Conservation (phyloP, 495 filamentous ascomycete genomes). For the Xylaria flabelliformis region DNA sequence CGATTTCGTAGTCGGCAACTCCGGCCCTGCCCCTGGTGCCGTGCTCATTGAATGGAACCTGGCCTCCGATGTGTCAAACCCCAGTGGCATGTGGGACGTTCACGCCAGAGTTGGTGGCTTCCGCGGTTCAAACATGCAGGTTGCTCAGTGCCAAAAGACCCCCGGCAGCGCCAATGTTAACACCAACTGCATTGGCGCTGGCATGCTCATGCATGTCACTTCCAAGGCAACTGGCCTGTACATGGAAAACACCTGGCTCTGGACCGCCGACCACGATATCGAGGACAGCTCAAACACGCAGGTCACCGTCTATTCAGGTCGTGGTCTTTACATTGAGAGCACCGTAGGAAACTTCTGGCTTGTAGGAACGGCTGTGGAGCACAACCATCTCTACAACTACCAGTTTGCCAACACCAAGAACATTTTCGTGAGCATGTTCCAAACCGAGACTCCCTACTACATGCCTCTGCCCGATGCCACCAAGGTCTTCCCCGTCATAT, state of each 20-base stretch:
- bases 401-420: conserved; percentile 73
- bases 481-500: conserved; percentile 59
- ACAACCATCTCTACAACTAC: conserved; percentile 82
- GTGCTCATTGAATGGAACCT: conserved; percentile 80
- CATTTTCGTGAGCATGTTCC: conserved; percentile 76
- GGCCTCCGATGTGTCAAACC: conserved; percentile 58
- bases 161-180: conserved; percentile 61
- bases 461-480: conserved; percentile 69
- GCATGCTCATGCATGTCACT: conserved; percentile 83
- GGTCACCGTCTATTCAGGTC: conserved; percentile 73
- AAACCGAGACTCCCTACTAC: conserved; percentile 81
- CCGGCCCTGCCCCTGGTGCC: conserved; percentile 70
- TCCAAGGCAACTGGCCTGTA: conserved; percentile 68
- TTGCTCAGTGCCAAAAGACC: conserved; percentile 71
- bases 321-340: conserved; percentile 66
- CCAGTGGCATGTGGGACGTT: conserved; percentile 87
- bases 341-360: conserved; percentile 63
- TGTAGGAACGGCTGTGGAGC: conserved; percentile 77
- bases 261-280: conserved; percentile 92
- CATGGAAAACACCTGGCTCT: conserved; percentile 91
- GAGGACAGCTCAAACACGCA: conserved; percentile 69
- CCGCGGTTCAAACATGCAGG: conserved; percentile 76
- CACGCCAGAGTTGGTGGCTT: conserved; percentile 85
- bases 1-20: conserved; percentile 77
- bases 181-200: conserved; percentile 69